Evolutionary conservation across 306 rosid genomes (phyloP).

Genomic region (Prunus padus): DNA sequence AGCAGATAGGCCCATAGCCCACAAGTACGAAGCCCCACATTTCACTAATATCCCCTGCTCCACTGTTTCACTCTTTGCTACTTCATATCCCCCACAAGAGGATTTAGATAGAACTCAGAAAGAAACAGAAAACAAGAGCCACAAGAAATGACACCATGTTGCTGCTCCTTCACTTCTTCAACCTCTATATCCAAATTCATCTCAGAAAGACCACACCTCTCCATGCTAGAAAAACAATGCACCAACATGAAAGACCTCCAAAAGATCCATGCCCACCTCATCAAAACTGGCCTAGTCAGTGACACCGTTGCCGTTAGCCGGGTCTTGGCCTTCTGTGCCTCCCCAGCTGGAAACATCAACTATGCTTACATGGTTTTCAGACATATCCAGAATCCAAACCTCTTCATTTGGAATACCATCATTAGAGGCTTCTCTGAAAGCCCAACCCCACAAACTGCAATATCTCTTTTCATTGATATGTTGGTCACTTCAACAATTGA

Average conservation of each 20-base stretch:
- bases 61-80: background rate
- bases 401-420: constrained; percentile 73
- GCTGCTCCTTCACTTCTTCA: constrained; percentile 43
- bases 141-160: constrained; percentile 31
- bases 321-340: constrained; percentile 61
- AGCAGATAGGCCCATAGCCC: background rate
- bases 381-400: constrained; percentile 51
- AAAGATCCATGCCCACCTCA: constrained; percentile 53
- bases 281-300: constrained; percentile 65
- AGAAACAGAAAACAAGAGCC: constrained; percentile 10
- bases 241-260: constrained; percentile 75
- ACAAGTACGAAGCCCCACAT: no score
- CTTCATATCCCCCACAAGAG: background rate
- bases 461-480: constrained; percentile 76
- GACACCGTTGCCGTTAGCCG: constrained; percentile 58
- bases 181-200: constrained; percentile 65
- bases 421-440: constrained; percentile 77
- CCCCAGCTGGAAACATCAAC: constrained; percentile 62
- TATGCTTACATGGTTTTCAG: constrained; percentile 63
- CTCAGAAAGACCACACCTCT: constrained; percentile 58
- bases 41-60: no score
- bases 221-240: constrained; percentile 63
- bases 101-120: background rate
- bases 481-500: constrained; percentile 44
- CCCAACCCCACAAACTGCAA: constrained; percentile 53